Evolutionary conservation across 1,139 yeast species (phyloP).

Genomic region (Magnusiomyces magnusii): DNA sequence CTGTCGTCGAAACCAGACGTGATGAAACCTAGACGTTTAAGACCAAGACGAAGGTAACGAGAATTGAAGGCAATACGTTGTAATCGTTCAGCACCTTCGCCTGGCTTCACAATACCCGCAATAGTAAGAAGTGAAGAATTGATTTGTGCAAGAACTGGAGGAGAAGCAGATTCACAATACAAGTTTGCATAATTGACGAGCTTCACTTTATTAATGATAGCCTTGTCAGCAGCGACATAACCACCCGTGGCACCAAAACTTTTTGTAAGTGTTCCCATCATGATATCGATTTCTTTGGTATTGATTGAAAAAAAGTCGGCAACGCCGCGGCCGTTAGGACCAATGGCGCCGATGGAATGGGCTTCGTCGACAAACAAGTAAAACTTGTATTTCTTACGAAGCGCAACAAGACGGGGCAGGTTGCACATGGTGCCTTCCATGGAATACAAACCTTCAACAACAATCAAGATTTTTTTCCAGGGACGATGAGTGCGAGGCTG

Average conservation of each 20-base stretch:
- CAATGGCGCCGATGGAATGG: slow-evolving; percentile 96
- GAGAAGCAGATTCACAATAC: slow-evolving; percentile 81
- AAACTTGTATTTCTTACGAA: slow-evolving; percentile 81
- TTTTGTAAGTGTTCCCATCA: slow-evolving; percentile 97
- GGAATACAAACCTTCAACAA: slow-evolving; percentile 92
- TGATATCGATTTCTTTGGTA: slow-evolving; percentile 67
- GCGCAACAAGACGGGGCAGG: slow-evolving; percentile 64
- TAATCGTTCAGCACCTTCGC: slow-evolving; percentile 87
- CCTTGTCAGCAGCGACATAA: slow-evolving; percentile 69
- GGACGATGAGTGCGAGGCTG: slow-evolving; percentile 97
- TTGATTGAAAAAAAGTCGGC: slow-evolving; percentile 85
- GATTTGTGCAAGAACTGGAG: slow-evolving; percentile 88
- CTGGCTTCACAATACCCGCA: slow-evolving; percentile 75
- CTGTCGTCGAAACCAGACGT: slow-evolving; percentile 95
- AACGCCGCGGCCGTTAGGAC: slow-evolving; percentile 88
- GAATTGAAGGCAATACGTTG: slow-evolving; percentile 94
- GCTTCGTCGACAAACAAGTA: slow-evolving; percentile 94
- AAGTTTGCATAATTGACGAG: slow-evolving; percentile 63
- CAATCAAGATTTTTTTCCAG: slow-evolving; percentile 88
- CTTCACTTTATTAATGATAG: slow-evolving; percentile 65
- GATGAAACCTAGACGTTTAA: slow-evolving; percentile 86
- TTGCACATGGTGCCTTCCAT: slow-evolving; percentile 98
- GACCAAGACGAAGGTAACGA: slow-evolving; percentile 82
- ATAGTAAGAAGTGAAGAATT: slow-evolving; percentile 72
- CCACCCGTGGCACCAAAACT: slow-evolving; percentile 99